Conservation (phyloP, 345 rosid genomes). For the Sonneratia caseolaris region DNA sequence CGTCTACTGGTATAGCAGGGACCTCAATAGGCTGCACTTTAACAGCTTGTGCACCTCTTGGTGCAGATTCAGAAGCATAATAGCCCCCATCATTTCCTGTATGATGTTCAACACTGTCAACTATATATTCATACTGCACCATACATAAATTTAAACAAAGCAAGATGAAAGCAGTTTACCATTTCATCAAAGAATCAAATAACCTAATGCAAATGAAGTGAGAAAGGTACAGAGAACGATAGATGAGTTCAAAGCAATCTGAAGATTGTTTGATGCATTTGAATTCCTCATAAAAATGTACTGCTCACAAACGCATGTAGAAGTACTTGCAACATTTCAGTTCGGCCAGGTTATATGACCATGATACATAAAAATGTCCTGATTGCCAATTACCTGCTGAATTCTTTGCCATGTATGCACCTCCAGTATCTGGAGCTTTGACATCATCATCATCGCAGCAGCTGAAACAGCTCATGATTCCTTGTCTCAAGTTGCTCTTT, state of each 20-base stretch:
- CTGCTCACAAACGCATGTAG: neutral
- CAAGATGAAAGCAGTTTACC: no score
- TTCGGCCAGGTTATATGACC: neutral
- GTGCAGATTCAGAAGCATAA: conserved; percentile 24
- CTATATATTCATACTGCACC: neutral
- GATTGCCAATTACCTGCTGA: conserved; percentile 7
- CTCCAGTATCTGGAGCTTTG: conserved; percentile 60
- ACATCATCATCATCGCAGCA: conserved; percentile 72
- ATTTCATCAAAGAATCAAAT: neutral
- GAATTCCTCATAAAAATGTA: neutral
- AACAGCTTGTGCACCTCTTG: conserved; percentile 26
- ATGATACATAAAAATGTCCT: no score
- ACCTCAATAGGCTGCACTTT: conserved; percentile 47
- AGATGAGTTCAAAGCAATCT: neutral
- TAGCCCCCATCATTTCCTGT: conserved; percentile 43
- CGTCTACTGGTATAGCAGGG: conserved; percentile 47
- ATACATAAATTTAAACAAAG: no score
- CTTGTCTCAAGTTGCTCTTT: conserved; percentile 7
- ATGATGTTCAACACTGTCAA: conserved; percentile 7
- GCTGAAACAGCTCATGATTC: conserved; percentile 72
- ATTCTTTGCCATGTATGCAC: conserved; percentile 41
- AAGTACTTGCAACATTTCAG: neutral
- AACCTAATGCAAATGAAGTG: neutral
- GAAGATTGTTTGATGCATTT: neutral
- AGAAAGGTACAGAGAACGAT: neutral